phyloP scores from a whole-genome alignment of 2,329 filamentous ascomycete species.

The Fusarium vanettenii region DNA sequence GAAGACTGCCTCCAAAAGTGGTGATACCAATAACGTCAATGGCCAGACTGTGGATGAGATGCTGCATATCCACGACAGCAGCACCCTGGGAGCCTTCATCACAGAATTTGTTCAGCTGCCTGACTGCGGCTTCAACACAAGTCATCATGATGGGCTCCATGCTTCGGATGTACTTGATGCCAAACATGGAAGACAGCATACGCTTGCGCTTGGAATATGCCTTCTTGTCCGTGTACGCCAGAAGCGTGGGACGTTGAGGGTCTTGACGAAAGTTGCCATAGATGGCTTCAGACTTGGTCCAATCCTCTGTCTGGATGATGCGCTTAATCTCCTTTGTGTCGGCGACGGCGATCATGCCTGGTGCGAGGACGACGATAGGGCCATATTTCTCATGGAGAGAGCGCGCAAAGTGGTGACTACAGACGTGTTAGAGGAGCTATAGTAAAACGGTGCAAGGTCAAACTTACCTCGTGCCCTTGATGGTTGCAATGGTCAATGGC shows the following conservation, averaged over 20 bases:
- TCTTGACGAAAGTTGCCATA: not conserved
- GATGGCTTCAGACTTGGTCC: not conserved
- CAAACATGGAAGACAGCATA: not conserved
- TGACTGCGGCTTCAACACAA: not conserved
- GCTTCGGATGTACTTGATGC: not conserved
- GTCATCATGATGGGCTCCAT: not conserved
- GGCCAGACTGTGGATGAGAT: not conserved
- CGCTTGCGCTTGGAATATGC: not conserved
- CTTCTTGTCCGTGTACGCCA: not conserved
- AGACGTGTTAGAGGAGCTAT: not conserved
- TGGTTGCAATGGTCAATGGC: not conserved
- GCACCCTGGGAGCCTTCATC: not conserved
- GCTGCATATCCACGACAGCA: not conserved
- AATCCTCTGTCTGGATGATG: not conserved
- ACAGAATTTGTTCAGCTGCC: not conserved
- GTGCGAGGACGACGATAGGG: not conserved
- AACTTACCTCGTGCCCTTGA: not conserved
- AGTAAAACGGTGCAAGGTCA: not conserved
- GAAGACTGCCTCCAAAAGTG: not conserved
- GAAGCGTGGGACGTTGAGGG: not conserved
- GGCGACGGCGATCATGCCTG: not conserved
- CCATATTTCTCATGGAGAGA: not conserved
- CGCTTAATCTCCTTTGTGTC: not conserved
- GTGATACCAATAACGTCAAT: not conserved
- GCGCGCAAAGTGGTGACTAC: not conserved